Base-by-base conservation (phyloP, 2,329 filamentous ascomycete genomes). In the Hymenoscyphus fructigenus region DNA sequence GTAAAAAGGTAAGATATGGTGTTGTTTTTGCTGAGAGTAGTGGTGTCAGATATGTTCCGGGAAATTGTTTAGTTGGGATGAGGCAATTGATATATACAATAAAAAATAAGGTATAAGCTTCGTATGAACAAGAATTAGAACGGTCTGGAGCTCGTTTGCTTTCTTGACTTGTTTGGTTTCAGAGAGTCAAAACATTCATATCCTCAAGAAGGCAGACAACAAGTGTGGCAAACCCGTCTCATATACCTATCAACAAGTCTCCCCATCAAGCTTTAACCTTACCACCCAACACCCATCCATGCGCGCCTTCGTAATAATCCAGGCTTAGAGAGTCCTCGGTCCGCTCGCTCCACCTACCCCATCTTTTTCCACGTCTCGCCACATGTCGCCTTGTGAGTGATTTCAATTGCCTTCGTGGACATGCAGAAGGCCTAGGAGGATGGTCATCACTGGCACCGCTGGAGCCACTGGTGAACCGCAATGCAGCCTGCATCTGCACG, bases 351-450 rank as follows among this genome's bases (percentile, higher is more conserved):
- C 47, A 12, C 36, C 36, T 57, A 60, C 50, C 63, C 60, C 63
- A 62, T 67, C 57, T 63, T 60, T 47, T 62, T 23, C 53, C 12
- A 26, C 47, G 36, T 62, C 62, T 63, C 61, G 69, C 69, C 66
- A 71, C 69, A 67, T 68, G 66, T 69, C 69, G 61, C 57, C 55
- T 65, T 66, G 60, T 68, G 63, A 66, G 65, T 64, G 60, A 60
- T 59, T 67, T 50, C 44, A 23, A 23, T 23, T 50, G 20, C 17
- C 17, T 26, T 50, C 47, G 47, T 50, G 47, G 47, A 23, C 47
- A 38, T 38, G 36, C 36, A 38, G 36, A 38, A 32, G 29, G 29
- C 29, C 29, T 32, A 32, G 6, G 29, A 6, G 29, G 29, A 32
- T 32, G 29, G 29, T 32, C 29, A 44, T n/a, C 41, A 44, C 17